phyloP scores from a whole-genome alignment of 371 early-diverging fungal genomes.

The Syncephalis fuscata region DNA sequence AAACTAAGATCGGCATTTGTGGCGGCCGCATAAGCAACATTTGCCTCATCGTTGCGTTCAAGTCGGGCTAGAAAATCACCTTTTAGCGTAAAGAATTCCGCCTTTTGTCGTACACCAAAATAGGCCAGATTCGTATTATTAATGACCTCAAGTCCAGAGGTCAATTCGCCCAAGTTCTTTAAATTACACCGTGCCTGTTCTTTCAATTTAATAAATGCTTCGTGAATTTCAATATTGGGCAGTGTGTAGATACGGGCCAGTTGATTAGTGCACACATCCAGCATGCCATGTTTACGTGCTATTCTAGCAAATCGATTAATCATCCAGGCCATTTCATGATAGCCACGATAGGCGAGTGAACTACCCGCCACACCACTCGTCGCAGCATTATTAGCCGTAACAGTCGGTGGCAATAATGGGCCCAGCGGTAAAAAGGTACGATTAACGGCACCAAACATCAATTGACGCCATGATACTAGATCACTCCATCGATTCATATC shows the following conservation, averaged over 20 bases:
- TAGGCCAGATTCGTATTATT: slow-evolving; percentile 96
- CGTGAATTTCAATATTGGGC: slow-evolving; percentile 98
- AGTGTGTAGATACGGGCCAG: slow-evolving; percentile 94
- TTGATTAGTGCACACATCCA: slow-evolving; percentile 85
- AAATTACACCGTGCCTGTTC: slow-evolving; percentile 98
- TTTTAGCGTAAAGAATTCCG: slow-evolving; percentile 96
- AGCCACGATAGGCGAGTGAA: slow-evolving; percentile 91
- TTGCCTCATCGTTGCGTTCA: slow-evolving; percentile 75
- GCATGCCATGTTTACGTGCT: slow-evolving; percentile 89
- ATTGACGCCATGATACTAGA: slow-evolving; percentile 94
- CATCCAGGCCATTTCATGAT: slow-evolving; percentile 99
- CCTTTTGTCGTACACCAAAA: slow-evolving; percentile 84
- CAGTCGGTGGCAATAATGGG: slow-evolving; percentile 27
- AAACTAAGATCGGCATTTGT: slow-evolving; percentile 79
- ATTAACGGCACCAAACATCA: slow-evolving; percentile 92
- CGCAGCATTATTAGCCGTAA: slow-evolving; percentile 20
- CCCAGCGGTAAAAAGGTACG: slow-evolving; percentile 82
- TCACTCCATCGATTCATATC: slow-evolving; percentile 97
- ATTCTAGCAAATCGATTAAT: slow-evolving; percentile 99
- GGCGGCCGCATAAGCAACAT: slow-evolving; percentile 84
- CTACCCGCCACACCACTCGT: slow-evolving; percentile 38
- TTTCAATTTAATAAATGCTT: slow-evolving; percentile 92
- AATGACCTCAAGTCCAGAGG: slow-evolving; percentile 92
- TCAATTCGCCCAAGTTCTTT: slow-evolving; percentile 62
- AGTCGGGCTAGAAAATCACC: slow-evolving; percentile 87